Conservation (phyloP, 2,329 filamentous ascomycete species). For the Sporothrix phasma region DNA sequence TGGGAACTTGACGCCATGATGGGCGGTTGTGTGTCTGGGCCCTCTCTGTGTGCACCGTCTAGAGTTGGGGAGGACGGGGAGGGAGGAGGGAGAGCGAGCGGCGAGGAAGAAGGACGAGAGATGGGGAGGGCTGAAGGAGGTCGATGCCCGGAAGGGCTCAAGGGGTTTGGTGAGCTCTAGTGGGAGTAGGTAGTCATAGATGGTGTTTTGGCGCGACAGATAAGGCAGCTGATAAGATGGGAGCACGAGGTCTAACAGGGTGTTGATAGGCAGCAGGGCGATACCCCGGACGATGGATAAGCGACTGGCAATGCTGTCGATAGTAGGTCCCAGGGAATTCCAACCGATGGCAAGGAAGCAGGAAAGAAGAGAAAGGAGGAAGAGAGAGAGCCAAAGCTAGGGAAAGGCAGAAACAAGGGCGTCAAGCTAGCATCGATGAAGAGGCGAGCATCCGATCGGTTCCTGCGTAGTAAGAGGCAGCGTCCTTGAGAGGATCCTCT, state of each 20-base stretch:
- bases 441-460: conserved; percentile 20
- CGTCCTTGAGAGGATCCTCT: neutral
- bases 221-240: conserved; percentile 18
- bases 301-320: neutral
- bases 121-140: neutral
- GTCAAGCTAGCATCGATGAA: too few species aligned
- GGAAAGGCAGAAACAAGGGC: conserved; percentile 11
- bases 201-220: conserved; percentile 10
- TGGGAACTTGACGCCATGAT: conserved; percentile 15
- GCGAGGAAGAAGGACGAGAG: neutral
- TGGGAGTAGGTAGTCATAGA: conserved; percentile 15
- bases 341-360: neutral
- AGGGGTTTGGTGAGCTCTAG: conserved; percentile 12
- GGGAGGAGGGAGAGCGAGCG: neutral
- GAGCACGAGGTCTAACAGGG: conserved; percentile 1
- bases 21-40: conserved; percentile 3
- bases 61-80: neutral
- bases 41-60: neutral
- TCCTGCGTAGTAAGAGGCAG: conserved; percentile 1
- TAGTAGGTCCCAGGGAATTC: neutral
- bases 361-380: conserved; percentile 1
- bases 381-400: neutral
- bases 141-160: conserved; percentile 16
- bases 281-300: neutral
- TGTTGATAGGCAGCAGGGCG: neutral